phyloP scores from a whole-genome alignment of 78 protist genomes.

The Mastigamoeba balamuthi region DNA sequence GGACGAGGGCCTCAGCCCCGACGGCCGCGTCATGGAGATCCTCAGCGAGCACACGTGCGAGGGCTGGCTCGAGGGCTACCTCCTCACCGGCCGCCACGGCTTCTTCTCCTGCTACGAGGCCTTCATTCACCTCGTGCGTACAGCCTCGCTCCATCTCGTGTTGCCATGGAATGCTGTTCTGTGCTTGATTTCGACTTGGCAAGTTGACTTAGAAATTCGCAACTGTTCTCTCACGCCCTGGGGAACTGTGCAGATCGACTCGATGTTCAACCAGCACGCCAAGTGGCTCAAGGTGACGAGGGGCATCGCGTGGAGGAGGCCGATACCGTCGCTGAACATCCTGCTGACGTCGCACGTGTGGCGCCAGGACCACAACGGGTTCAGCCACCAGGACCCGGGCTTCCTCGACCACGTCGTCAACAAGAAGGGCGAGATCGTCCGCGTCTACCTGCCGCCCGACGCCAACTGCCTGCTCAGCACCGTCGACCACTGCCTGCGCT shows the following conservation, averaged over 20 bases:
- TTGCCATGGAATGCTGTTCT: too few species aligned
- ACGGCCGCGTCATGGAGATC: conserved; percentile 22
- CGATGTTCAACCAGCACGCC: conserved; percentile 8
- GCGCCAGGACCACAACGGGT: conserved; percentile 20
- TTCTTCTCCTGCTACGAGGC: conserved; percentile 6
- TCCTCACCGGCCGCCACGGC: conserved; percentile 21
- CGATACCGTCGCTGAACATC: not conserved
- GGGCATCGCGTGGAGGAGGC: not conserved
- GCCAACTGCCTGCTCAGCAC: conserved; percentile 3
- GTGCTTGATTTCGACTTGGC: too few species aligned
- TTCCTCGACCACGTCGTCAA: not conserved
- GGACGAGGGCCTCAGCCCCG: not conserved
- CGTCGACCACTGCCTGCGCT: not conserved
- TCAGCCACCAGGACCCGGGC: conserved; percentile 14
- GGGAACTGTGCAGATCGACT: too few species aligned
- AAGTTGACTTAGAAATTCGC: too few species aligned
- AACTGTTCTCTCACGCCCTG: too few species aligned
- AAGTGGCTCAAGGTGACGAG: conserved; percentile 11
- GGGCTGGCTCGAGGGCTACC: conserved; percentile 25
- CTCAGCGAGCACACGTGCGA: conserved; percentile 1
- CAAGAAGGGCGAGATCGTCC: not conserved
- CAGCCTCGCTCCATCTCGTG: too few species aligned
- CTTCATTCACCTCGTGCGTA: not conserved
- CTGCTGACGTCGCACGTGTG: not conserved
- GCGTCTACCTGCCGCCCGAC: conserved; percentile 5